Evolutionary conservation across 345 rosid genomes (phyloP).

Genomic region (Erucastrum elatum): DNA sequence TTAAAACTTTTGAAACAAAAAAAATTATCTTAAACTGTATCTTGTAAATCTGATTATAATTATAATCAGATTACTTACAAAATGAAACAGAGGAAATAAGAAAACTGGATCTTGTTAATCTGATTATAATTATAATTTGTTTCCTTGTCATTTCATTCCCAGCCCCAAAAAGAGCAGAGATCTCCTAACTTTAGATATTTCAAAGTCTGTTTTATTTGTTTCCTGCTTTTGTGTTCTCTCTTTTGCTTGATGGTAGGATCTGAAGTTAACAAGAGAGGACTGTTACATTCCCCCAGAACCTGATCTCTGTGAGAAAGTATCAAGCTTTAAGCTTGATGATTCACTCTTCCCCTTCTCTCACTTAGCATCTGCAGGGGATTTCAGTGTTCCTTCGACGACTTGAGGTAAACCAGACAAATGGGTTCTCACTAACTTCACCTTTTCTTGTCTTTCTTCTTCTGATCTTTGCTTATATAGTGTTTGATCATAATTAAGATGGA

Average conservation of each 20-base stretch:
- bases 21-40: no score
- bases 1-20: no score
- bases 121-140: not conserved
- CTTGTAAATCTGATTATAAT: no score
- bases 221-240: slow-evolving; percentile 34
- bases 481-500: slow-evolving; percentile 51
- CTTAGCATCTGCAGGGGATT: not conserved
- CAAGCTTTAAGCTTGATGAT: slow-evolving; percentile 41
- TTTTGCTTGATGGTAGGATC: slow-evolving; percentile 40
- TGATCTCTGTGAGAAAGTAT: slow-evolving; percentile 25
- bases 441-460: not conserved
- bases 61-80: no score
- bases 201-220: slow-evolving; percentile 42
- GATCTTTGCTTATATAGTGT: slow-evolving; percentile 16
- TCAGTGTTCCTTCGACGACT: slow-evolving; percentile 12
- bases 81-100: not conserved
- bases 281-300: slow-evolving; percentile 31
- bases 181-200: slow-evolving; percentile 40
- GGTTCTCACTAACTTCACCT: slow-evolving; percentile 3
- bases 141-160: not conserved
- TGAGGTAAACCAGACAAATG: slow-evolving; percentile 21
- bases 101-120: not conserved
- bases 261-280: slow-evolving; percentile 33
- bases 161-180: slow-evolving; percentile 21
- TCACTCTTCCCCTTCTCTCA: not conserved